Percentiles rank a stretch among this genome's conserved stretches.
phyloP scores from a whole-genome alignment of 1,284 basidiomycete genomes.

The Tilletia indica region DNA sequence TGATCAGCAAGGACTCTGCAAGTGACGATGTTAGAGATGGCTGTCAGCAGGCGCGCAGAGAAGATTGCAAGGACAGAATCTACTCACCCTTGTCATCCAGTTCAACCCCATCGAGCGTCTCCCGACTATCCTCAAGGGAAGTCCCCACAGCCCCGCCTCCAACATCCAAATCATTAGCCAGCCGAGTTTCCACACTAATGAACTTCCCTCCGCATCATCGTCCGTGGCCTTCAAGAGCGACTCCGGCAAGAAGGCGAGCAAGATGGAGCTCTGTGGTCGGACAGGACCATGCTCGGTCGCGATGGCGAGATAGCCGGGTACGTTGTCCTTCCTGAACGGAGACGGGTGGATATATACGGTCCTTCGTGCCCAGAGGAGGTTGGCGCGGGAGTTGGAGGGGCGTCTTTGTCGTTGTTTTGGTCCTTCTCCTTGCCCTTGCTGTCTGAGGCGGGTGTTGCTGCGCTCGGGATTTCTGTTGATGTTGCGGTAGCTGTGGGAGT shows the following conservation, averaged over 20 bases:
- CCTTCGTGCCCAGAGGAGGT: conserved; percentile 19
- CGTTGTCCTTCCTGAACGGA: conserved; percentile 83
- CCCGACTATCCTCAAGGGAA: conserved; percentile 67
- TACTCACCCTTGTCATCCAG: conserved; percentile 21
- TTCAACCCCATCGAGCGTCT: conserved; percentile 27
- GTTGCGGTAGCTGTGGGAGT: no score
- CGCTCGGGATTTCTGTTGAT: background rate
- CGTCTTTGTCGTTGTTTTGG: background rate
- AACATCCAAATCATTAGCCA: conserved; percentile 55
- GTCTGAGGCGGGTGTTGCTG: background rate
- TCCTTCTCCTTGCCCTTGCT: background rate
- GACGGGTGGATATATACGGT: conserved; percentile 69
- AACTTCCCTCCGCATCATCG: conserved; percentile 77
- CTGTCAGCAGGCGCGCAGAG: background rate
- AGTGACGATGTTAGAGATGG: background rate
- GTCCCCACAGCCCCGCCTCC: conserved; percentile 22
- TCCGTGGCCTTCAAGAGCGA: conserved; percentile 62
- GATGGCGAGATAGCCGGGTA: conserved; percentile 70
- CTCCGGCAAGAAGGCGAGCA: conserved; percentile 63
- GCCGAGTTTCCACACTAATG: conserved; percentile 71
- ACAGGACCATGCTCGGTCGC: conserved; percentile 24
- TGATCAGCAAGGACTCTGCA: conserved; percentile 32
- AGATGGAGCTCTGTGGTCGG: conserved; percentile 27
- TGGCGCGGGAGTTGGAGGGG: background rate
- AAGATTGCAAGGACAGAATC: background rate